These are phyloP conservation scores for Phycomyces blakesleeanus DNA, from an alignment of 192 early-diverging fungal genomes.

Conservation along the genomic window DNA sequence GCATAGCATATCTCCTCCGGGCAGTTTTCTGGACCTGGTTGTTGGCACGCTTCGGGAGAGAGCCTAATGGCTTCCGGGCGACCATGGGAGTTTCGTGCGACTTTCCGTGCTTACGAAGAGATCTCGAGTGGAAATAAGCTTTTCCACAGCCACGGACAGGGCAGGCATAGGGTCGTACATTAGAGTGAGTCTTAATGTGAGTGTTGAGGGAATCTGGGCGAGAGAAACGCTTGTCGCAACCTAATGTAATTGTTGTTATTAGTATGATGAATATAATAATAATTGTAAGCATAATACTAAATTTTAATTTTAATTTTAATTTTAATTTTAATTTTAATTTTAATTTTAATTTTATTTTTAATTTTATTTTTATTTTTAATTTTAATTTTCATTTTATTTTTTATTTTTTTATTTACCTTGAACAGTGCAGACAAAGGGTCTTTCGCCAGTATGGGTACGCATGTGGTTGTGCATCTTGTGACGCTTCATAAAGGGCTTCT, in stretches of 20 bases:
- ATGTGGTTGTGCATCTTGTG: slow-evolving; percentile 69
- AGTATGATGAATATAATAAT: too few relatives aligned
- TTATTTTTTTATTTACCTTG: slow-evolving; percentile 19
- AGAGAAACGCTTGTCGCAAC: slow-evolving; percentile 66
- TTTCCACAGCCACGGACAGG: slow-evolving; percentile 44
- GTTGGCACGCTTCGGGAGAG: neutral
- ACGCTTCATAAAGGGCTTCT: slow-evolving; percentile 61
- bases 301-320: too few relatives aligned
- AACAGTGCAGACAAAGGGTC: slow-evolving; percentile 60
- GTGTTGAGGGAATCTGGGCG: slow-evolving; percentile 66
- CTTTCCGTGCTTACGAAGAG: slow-evolving; percentile 54
- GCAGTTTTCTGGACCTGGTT: neutral
- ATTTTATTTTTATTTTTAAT: too few relatives aligned
- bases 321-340: too few relatives aligned
- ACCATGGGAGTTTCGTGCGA: slow-evolving; percentile 36
- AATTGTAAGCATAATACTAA: too few relatives aligned
- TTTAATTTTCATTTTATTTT: neutral
- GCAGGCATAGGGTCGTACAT: slow-evolving; percentile 49
- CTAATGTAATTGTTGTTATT: slow-evolving; percentile 17
- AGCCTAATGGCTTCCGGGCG: neutral
- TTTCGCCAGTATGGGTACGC: slow-evolving; percentile 70
- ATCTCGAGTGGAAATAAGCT: slow-evolving; percentile 58
- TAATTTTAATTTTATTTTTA: too few relatives aligned
- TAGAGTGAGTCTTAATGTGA: slow-evolving; percentile 58
- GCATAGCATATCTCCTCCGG: neutral